phyloP scores from a whole-genome alignment of 805 yeast genomes.

The Metschnikowia santaceciliae region DNA sequence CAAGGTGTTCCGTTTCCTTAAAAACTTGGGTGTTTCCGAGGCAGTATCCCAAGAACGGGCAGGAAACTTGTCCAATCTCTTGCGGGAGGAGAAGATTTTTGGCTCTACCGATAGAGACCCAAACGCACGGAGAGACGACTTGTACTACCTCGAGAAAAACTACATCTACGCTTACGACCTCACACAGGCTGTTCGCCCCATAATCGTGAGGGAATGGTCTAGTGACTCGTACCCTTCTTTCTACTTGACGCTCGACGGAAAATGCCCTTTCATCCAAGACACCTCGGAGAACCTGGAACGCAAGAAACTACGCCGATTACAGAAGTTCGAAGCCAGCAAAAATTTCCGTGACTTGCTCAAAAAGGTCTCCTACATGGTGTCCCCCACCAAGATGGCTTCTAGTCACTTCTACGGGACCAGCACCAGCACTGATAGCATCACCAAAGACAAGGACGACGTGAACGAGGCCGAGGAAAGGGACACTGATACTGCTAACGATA shows the following conservation, averaged over 20 bases:
- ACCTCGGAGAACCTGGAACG: slow-evolving; percentile 38
- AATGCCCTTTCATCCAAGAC: slow-evolving; percentile 79
- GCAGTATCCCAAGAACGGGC: slow-evolving; percentile 14
- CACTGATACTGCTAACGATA: slow-evolving; percentile 11
- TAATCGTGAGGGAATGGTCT: slow-evolving; percentile 78
- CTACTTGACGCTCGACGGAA: slow-evolving; percentile 62
- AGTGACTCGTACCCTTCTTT: slow-evolving; percentile 52
- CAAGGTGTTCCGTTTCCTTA: slow-evolving; percentile 75
- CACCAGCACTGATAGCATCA: slow-evolving; percentile 14
- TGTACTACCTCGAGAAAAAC: slow-evolving; percentile 68
- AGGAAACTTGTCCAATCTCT: slow-evolving; percentile 43
- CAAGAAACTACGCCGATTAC: slow-evolving; percentile 36
- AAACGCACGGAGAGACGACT: slow-evolving; percentile 76
- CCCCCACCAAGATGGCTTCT: slow-evolving; percentile 16
- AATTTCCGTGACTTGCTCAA: slow-evolving; percentile 38
- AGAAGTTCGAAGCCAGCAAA: slow-evolving; percentile 39
- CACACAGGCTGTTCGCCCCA: slow-evolving; percentile 72
- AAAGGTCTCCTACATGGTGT: slow-evolving; percentile 31
- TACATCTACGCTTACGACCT: slow-evolving; percentile 79
- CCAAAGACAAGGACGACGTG: slow-evolving; percentile 1
- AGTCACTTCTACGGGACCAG: slow-evolving; percentile 8
- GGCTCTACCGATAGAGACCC: slow-evolving; percentile 92
- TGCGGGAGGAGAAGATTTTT: slow-evolving; percentile 78
- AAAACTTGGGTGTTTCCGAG: slow-evolving; percentile 45
- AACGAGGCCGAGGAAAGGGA: slow-evolving; percentile 7